Evolutionary conservation across 169 alveolate genomes (phyloP), one percentile per base, ranked within the genome.

Genomic region (Cryptosporidium viatorum): DNA sequence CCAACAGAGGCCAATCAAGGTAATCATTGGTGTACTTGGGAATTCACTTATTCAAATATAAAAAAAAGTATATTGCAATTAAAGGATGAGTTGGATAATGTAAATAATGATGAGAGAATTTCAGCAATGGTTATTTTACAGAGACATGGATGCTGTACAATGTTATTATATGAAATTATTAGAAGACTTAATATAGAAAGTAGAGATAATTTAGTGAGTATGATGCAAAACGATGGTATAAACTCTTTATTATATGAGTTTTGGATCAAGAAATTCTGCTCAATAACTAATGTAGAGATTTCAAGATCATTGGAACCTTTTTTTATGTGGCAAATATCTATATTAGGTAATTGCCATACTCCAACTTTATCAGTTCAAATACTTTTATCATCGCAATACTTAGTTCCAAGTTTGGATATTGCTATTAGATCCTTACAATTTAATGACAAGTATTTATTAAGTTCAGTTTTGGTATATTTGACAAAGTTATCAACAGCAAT

Each of bases 1-100:
- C 18, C 37, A 71, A 14, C 14, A 5, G 41, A 71, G 5, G 43
- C 4, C 14, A 70, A 29, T 70, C 70, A 21, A 29, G 70, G 29
- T 12, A 59, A 74, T 31, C 52, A 29, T n/a, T 80, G 89, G 89
- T 80, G 73, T 80, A 59, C 67, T 23, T 80, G 89, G 89, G 75
- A 80, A 33, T 65, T 16, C 16, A 50, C 75, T 45, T 80, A 80
- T 65, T 60, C 35, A 2, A 80, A 80, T 55, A 80, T 80, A 26
- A 62, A 65, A 26, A 33, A 65, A 35, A 60, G 69, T 26, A 3
- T 48, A 43, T 48, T 80, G 12, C 26, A 26, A n/a, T 65, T 59
- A 16, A 73, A 73, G 14, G 12, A 37, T 52, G 69, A 73, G 14
- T 26, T 73, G 29, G 86, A 73, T 2, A 33, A 35, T 14, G 29